Evolutionary conservation across 768 basidiomycete genomes (phyloP), one percentile per base, ranked within the genome.

Genomic region (Amanita rimosa): DNA sequence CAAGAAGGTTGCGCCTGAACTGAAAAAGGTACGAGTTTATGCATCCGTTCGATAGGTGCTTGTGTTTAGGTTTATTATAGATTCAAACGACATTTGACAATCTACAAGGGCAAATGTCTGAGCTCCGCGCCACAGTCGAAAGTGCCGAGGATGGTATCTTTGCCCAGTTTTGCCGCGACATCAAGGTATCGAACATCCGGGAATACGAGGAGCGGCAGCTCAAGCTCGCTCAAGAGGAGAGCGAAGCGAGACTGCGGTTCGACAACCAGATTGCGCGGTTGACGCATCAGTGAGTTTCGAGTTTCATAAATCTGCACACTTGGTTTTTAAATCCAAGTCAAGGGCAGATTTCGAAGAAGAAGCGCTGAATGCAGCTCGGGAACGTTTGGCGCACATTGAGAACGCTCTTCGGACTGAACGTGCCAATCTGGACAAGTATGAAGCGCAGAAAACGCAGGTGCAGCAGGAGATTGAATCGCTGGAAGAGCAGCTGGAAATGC

Each of bases 161-260:
- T 59, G 68, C 64, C 1, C 62, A 66, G 3, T 97, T 99, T 67
- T 97, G 94, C 60, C 61, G 65, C 33, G 75, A 79, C 55, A 92
- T 97, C 54, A 75, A 79, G 8, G 83, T 96, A 6, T 62, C 67
- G 13, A 82, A 82, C 64, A 91, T 99, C 53, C 79, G 94, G 22
- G 90, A 94, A 56, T 99, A 94, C 60, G 95, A 98, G 64, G 86
- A 91, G 60, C 79, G 85, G 17, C 91, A 95, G 58, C 70, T 97
- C 26, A 87, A 84, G 62, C 77, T 88, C 19, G 90, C 88, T 0
- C 84, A 92, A 63, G 87, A 88, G 57, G 91, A 92, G 62, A 87
- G 79, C 58, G 88, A 87, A 56, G 87, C 86, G 6, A 69, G 88
- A 50, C 66, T 93, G 54, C 75, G 84, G 41, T 95, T 80, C 55